Evolutionary conservation across 495 filamentous ascomycete species (phyloP), one percentile per base, ranked within the genome.

Genomic region (Articulospora tetracladia): DNA sequence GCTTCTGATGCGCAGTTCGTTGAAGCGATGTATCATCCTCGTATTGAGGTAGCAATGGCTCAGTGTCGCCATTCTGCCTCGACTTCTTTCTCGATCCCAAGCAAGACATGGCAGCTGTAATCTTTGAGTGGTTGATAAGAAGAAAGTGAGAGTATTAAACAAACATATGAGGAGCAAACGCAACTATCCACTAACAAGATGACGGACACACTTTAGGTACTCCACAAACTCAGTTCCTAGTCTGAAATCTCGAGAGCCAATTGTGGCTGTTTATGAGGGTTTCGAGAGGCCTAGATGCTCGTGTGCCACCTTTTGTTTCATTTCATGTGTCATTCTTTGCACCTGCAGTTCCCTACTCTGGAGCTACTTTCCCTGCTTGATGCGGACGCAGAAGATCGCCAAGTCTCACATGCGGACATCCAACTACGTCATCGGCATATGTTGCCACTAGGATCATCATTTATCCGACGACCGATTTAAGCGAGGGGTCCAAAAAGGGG

Each of bases 1-100:
- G 79, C 75, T 96, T 97, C 69, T 89, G 84, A 67, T 92, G 90
- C 46, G 93, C 76, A 53, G 80, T 75, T 30, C 87, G 80, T 77
- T 97, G 91, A 52, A 91, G 77, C 23, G 79, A 72, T 10, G 92
- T 96, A 64, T 93, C 90, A 71, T 94, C 87, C 61, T 86, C 79
- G 74, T 97, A 96, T 62, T 85, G 87, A 65, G 92, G 87, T 28
- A 97, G 84, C 27, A 97, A 80, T 44, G 92, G 91, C 62, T 93
- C 82, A 20, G 79, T 85, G 62, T 91, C 88, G 27, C 68, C 69
- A 61, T 72, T 68, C 17, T 44, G 39, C 6, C 34, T 28, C 15
- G 55, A 30, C 55, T 69, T 68, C 54, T 72, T 72, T 28, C 72
- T 61, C 39, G 66, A 63, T 41, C 74, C 74, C 53, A 75, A 75